These are phyloP conservation scores for Gastrolobium villosum DNA, from an alignment of 306 rosid genomes.

Conservation along the genomic window DNA sequence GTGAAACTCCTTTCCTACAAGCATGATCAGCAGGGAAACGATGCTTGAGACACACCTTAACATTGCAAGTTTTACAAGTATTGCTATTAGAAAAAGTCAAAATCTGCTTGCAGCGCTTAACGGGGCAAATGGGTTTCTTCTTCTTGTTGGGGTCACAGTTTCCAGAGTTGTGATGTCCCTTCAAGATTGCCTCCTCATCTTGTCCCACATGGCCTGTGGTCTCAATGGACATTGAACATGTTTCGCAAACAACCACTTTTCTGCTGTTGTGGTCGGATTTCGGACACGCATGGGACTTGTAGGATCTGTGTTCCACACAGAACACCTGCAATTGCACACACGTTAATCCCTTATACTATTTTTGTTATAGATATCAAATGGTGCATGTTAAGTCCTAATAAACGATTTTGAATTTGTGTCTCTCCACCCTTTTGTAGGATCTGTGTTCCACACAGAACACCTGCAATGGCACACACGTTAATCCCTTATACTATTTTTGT, in stretches of 20 bases:
- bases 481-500: too few species aligned
- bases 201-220: slow-evolving; percentile 60
- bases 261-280: slow-evolving; percentile 80
- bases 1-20: slow-evolving; percentile 48
- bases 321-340: slow-evolving; percentile 60
- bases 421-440: slow-evolving; percentile 58
- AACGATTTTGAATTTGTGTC: too few species aligned
- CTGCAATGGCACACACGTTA: slow-evolving; percentile 44
- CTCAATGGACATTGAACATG: slow-evolving; percentile 81
- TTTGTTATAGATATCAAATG: too few species aligned
- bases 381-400: too few species aligned
- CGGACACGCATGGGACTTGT: slow-evolving; percentile 76
- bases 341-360: background rate
- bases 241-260: slow-evolving; percentile 78
- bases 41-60: slow-evolving; percentile 86
- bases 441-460: slow-evolving; percentile 88
- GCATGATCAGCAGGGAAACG: slow-evolving; percentile 87
- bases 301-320: slow-evolving; percentile 84
- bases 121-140: slow-evolving; percentile 82
- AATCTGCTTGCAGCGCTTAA: slow-evolving; percentile 73
- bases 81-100: slow-evolving; percentile 81
- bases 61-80: slow-evolving; percentile 73
- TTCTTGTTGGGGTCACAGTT: slow-evolving; percentile 78
- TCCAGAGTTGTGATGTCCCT: slow-evolving; percentile 70
- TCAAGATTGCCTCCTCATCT: slow-evolving; percentile 59